Evolutionary conservation across 2,329 filamentous ascomycete species (phyloP), one percentile per base, ranked within the genome.

Genomic region (Hymenoscyphus scutula): DNA sequence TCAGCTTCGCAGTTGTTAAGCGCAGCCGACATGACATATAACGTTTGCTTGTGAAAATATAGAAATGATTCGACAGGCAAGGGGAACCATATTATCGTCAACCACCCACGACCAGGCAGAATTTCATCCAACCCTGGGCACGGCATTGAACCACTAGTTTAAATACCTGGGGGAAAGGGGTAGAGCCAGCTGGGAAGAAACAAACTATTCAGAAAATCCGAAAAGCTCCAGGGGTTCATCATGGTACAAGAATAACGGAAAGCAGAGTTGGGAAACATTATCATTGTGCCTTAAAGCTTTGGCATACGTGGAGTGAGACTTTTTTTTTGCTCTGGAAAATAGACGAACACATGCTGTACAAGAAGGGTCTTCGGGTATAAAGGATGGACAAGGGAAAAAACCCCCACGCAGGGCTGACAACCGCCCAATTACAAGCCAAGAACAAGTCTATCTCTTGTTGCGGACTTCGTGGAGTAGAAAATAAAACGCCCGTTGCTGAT

Each of bases 401-500:
- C n/a, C 41, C 7, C 10, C 6, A 48, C 17, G 41, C n/a, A n/a
- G 32, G 10, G 19, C 41, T 11, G 11, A 48, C 41, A 48, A 48
- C 41, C 41, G 41, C 41, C 7, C 38, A 45, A 48, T 25, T 25
- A 48, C 41, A 48, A 48, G 41, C 41, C 41, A 23, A 48, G 41
- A 48, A 23, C 41, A 48, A 25, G 11, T 48, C 41, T 48, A 48
- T 48, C 41, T 48, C 11, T 48, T 48, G 41, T 25, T 23, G 10
- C 19, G 8, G 41, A 19, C 41, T 48, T 30, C 29, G 27, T n/a
- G 29, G 6, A 15, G 30, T 25, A 37, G 15, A 38, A 57, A 57
- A 57, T 27, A 32, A 30, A 59, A 59, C 57, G 57, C 57, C 57
- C 17, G 8, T 38, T 59, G 45, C 38, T 53, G 38, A 59, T 59